Percentiles rank a stretch among this genome's conserved stretches.
These are phyloP conservation scores for Zygosaccharomyces kombuchaensis DNA, from an alignment of 805 yeast species.

Conservation along the genomic window DNA sequence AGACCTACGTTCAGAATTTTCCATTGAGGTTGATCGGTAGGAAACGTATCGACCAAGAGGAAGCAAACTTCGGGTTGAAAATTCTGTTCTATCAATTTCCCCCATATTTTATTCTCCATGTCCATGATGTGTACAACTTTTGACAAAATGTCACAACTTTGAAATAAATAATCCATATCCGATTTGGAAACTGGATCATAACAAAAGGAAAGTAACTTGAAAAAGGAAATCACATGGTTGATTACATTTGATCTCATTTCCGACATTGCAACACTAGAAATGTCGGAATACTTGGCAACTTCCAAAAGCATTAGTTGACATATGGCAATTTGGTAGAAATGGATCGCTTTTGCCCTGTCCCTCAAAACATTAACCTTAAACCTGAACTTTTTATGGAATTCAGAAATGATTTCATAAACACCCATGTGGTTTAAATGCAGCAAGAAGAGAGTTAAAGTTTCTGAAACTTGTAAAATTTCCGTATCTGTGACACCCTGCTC, in stretches of 20 bases:
- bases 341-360: slow-evolving; percentile 31
- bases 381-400: slow-evolving; percentile 28
- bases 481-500: slow-evolving; percentile 26
- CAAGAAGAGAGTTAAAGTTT: slow-evolving; percentile 20
- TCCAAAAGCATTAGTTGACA: slow-evolving; percentile 31
- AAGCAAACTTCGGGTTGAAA: slow-evolving; percentile 19
- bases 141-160: slow-evolving; percentile 22
- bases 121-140: slow-evolving; percentile 13
- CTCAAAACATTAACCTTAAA: slow-evolving; percentile 21
- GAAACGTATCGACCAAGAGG: slow-evolving; percentile 20
- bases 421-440: slow-evolving; percentile 19
- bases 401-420: slow-evolving; percentile 18
- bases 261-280: slow-evolving; percentile 11
- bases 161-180: slow-evolving; percentile 11
- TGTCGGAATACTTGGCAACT: slow-evolving; percentile 21
- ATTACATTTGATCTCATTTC: slow-evolving; percentile 22
- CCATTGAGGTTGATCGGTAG: slow-evolving; percentile 22
- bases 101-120: slow-evolving; percentile 21
- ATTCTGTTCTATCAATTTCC: slow-evolving; percentile 9
- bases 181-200: slow-evolving; percentile 4
- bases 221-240: slow-evolving; percentile 27
- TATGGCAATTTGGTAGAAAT: slow-evolving; percentile 29
- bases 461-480: slow-evolving; percentile 21
- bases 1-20: slow-evolving; percentile 15
- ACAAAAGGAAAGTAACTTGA: slow-evolving; percentile 24